Conservation (phyloP, 768 basidiomycete species). For the Mycena crocata region DNA sequence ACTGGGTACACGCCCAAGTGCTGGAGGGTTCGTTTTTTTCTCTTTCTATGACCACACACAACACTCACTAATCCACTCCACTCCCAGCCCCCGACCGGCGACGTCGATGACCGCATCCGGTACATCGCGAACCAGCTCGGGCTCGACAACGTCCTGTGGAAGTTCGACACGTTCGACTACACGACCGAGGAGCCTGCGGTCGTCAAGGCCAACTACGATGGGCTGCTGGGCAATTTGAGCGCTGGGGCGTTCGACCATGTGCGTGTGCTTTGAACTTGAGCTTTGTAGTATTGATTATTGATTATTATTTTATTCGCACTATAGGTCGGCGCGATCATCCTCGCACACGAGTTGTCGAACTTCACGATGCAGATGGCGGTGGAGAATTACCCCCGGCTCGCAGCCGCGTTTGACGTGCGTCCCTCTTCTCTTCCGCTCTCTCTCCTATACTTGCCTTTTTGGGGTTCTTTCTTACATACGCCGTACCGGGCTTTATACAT, state of each 20-base stretch:
- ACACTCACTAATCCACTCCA: not conserved
- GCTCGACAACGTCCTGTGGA: conserved; percentile 75
- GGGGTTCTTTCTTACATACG: too few relatives aligned
- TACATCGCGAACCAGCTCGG: conserved; percentile 30
- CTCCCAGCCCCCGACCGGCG: conserved; percentile 25
- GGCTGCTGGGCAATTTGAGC: not conserved
- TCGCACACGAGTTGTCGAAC: conserved; percentile 69
- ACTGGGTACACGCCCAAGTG: conserved; percentile 68
- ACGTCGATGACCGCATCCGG: conserved; percentile 32
- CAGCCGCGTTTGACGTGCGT: conserved; percentile 58
- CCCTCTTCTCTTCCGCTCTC: not conserved
- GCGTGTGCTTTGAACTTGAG: not conserved
- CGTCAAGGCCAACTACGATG: conserved; percentile 28
- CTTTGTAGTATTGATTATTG: not conserved
- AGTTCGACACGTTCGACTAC: conserved; percentile 39
- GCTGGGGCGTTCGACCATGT: conserved; percentile 19
- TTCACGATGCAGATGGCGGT: conserved; percentile 70
- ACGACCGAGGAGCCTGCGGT: conserved; percentile 33
- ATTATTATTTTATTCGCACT: not conserved
- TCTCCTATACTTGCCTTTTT: too few relatives aligned
- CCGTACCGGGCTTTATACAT: not conserved
- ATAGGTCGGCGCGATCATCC: conserved; percentile 30
- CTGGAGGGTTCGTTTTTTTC: conserved; percentile 59
- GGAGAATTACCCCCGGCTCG: conserved; percentile 59
- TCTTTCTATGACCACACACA: not conserved